Evolutionary conservation across 2,329 filamentous ascomycete species (phyloP), one percentile per base, ranked within the genome.

Genomic region (Diplodia scrobiculata): DNA sequence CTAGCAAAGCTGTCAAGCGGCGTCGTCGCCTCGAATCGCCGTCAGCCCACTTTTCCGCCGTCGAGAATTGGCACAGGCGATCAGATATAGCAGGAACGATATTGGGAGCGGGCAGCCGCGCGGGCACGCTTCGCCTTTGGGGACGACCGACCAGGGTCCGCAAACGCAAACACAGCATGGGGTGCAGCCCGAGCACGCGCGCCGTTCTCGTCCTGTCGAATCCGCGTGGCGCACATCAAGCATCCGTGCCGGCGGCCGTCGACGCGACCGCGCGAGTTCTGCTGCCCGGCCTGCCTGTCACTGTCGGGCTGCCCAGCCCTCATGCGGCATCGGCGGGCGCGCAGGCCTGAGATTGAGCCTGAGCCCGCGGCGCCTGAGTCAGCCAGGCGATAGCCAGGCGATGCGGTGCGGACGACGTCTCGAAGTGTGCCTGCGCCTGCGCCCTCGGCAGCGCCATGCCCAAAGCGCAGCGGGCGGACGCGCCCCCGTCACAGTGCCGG

Each of bases 41-140:
- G 58, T 51, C 58, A 62, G 58, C 58, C 58, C 58, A 62, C 58
- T 62, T 62, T 62, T 62, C 58, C 41, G 58, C 41, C 41, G 58
- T 21, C 41, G 58, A 62, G 58, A 62, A 62, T 62, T 62, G 58
- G 58, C n/a, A 29, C 41, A 62, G 58, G 58, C 58, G 58, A 62
- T 62, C 58, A 36, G 29, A 50, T 62, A 51, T 62, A 62, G 58
- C 45, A 62, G 58, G 45, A 50, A 45, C 17, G 58, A 62, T 62
- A 62, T 62, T 50, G 58, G 55, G 58, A 62, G 17, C 45, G 41
- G 45, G 58, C 38, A 62, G 58, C 45, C 45, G 58, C 58, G 58
- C 58, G 58, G 58, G 58, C 58, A 62, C 48, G 45, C 45, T 47
- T 62, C 58, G 45, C 45, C 58, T 51, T 60, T 48, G 58, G 29